Evolutionary conservation across 2,329 filamentous ascomycete genomes (phyloP), one percentile per base, ranked within the genome.

Genomic region (Canariomyces notabilis): DNA sequence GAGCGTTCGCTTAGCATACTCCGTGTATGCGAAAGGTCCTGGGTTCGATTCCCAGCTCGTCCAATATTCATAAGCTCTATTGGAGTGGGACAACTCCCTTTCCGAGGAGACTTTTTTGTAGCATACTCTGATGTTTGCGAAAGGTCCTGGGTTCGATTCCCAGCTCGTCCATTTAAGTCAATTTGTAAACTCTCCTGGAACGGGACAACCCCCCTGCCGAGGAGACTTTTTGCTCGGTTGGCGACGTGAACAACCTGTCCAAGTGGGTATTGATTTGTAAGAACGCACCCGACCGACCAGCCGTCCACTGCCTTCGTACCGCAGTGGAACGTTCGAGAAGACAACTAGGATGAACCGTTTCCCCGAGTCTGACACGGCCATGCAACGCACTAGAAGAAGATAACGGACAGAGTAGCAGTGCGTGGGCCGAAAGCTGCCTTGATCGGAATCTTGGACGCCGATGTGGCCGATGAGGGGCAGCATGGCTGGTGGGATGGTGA

Each of bases 61-160:
- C 44, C 48, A 51, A 11, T 29, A 29, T 4, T 11, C 14, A 12
- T 12, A 9, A 12, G n/a, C n/a, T 9, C 9, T 4, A 4, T 4
- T 12, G 4, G 26, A 29, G 9, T 11, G 26, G 26, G 8, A 12
- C 3, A 12, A 6, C 6, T 6, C 26, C 26, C 26, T 12, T 29
- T 8, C 7, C 26, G 9, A 12, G 26, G 9, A 8, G 26, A 12
- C 9, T 9, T 29, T 29, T 29, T 9, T n/a, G n/a, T n/a, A n/a
- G n/a, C n/a, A n/a, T n/a, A n/a, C n/a, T n/a, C 6, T 7, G 7
- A 12, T 40, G 44, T 42, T 43, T 53, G 51, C 51, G 51, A 50
- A 53, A 53, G 48, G 51, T 53, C 45, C 51, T 51, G 48, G 48
- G 48, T 48, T 51, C 48, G 48, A 50, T 50, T 51, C 48, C 48